Base-by-base conservation (phyloP, 2,329 filamentous ascomycete genomes). In the Colletotrichum higginsianum region DNA sequence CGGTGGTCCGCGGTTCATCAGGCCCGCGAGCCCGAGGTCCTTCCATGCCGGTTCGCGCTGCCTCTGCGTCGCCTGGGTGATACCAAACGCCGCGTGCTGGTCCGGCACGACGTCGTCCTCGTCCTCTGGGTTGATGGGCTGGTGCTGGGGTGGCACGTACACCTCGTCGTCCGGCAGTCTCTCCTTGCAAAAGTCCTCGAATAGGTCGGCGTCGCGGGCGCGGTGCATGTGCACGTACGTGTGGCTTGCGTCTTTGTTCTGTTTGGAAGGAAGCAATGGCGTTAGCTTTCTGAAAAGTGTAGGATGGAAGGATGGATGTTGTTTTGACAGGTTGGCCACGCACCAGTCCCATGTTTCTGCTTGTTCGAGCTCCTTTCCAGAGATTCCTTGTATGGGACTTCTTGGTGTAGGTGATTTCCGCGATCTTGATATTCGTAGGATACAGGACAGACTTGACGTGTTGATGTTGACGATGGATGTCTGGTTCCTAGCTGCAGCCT, bases 81-180 rank as follows among this genome's bases (percentile, higher is more conserved):
- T 96, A 49, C 94, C 94, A 80, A 96, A 96, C 0, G 94, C 94
- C 15, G 94, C 94, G 79, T 96, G 94, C 83, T 96, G 94, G 81
- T 96, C 93, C 0, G 94, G 94, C 5, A 96, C 94, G 4, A 96
- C 92, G 78, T 96, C 94, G 78, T 96, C 94, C 82, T 96, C 93
- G 80, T 96, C 94, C 81, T 96, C 94, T 0, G 94, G 94, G 79
- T 96, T 96, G 78, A 95, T 87, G 50, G 94, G 94, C 80, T 94
- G 93, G 79, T 95, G 90, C 73, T 94, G 90, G 9, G 90, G 90
- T 44, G 92, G 90, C n/a, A 97, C 92, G 81, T 93, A 93, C 79
- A 96, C 93, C 67, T 95, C 93, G 82, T 96, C 94, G 73, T 88
- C 85, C n/a, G 91, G 91, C 55, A 93, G 87, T 77, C 87, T 88